A percentile compares a stretch with the other conserved stretches of the same genome.
phyloP scores from a whole-genome alignment of 768 basidiomycete genomes.

The Pleurotus cornucopiae region DNA sequence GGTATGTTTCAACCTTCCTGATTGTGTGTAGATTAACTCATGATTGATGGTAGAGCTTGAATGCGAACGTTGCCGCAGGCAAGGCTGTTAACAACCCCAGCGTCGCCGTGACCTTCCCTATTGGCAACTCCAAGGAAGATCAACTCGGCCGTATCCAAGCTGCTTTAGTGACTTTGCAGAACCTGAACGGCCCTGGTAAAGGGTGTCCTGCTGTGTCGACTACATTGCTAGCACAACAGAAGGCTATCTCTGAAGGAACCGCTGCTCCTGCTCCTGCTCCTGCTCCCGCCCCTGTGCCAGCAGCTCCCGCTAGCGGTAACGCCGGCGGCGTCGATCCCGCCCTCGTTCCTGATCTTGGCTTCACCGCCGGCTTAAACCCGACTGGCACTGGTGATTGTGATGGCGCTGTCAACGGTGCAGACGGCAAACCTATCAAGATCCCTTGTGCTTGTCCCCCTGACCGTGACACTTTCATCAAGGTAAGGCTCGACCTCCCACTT shows the following conservation, averaged over 20 bases:
- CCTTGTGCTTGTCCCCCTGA: conserved; percentile 66
- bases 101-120: conserved; percentile 58
- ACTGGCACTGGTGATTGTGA: conserved; percentile 55
- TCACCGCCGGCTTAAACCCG: conserved; percentile 52
- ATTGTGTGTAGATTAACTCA: neutral
- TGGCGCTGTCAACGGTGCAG: conserved; percentile 50
- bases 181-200: conserved; percentile 59
- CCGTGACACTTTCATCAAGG: conserved; percentile 45
- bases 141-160: conserved; percentile 56
- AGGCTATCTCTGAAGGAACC: conserved; percentile 18
- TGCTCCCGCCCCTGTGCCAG: conserved; percentile 5
- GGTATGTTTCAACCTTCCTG: conserved; percentile 17
- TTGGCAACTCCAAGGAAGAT: conserved; percentile 47
- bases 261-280: conserved; percentile 1
- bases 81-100: conserved; percentile 62
- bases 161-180: conserved; percentile 65
- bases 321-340: conserved; percentile 33
- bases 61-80: conserved; percentile 56
- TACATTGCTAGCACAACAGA: conserved; percentile 45
- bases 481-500: conserved; percentile 15
- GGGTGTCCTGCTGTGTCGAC: conserved; percentile 69
- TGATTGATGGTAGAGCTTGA: conserved; percentile 29
- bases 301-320: conserved; percentile 17
- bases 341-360: conserved; percentile 59
- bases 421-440: conserved; percentile 51